Evolutionary conservation across 768 basidiomycete genomes (phyloP).

Genomic region (Tricholoma saponaceum): DNA sequence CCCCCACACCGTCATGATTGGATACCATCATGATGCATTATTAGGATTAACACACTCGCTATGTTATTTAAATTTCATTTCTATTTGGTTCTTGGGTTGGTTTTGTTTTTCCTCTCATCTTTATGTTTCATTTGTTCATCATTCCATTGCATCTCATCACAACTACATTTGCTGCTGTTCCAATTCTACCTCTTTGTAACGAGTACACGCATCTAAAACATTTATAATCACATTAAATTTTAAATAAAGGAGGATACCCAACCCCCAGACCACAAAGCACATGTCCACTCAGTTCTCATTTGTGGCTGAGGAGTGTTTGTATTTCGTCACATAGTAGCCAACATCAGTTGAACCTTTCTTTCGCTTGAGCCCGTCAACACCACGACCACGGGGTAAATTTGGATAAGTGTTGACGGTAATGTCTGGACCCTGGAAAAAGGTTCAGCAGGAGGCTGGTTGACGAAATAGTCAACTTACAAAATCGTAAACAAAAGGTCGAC

Average conservation of each 20-base stretch:
- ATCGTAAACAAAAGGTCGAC: slow-evolving; percentile 73
- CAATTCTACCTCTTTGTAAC: slow-evolving; percentile 14
- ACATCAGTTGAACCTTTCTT: slow-evolving; percentile 30
- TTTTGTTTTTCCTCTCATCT: slow-evolving; percentile 10
- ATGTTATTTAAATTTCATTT: slow-evolving; percentile 12
- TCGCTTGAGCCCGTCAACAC: slow-evolving; percentile 26
- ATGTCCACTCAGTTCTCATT: slow-evolving; percentile 3
- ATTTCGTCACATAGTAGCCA: slow-evolving; percentile 51
- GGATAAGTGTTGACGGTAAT: slow-evolving; percentile 55
- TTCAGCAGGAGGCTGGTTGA: slow-evolving; percentile 1
- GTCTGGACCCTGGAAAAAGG: slow-evolving; percentile 45
- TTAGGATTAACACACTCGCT: slow-evolving; percentile 7
- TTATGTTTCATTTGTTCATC: slow-evolving; percentile 8
- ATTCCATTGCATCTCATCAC: slow-evolving; percentile 12
- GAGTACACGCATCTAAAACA: slow-evolving; percentile 10
- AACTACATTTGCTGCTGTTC: slow-evolving; percentile 19
- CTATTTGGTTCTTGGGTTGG: slow-evolving; percentile 15
- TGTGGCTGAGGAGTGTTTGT: slow-evolving; percentile 16
- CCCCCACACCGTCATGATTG: slow-evolving; percentile 23
- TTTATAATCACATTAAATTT: slow-evolving; percentile 14
- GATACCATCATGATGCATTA: slow-evolving; percentile 43
- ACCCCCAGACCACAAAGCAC: background rate
- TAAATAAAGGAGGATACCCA: slow-evolving; percentile 1
- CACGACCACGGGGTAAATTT: slow-evolving; percentile 14
- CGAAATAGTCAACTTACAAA: slow-evolving; percentile 41